Evolutionary conservation across 2,329 filamentous ascomycete genomes (phyloP), one percentile per base, ranked within the genome.

Genomic region (Apiospora koreana): DNA sequence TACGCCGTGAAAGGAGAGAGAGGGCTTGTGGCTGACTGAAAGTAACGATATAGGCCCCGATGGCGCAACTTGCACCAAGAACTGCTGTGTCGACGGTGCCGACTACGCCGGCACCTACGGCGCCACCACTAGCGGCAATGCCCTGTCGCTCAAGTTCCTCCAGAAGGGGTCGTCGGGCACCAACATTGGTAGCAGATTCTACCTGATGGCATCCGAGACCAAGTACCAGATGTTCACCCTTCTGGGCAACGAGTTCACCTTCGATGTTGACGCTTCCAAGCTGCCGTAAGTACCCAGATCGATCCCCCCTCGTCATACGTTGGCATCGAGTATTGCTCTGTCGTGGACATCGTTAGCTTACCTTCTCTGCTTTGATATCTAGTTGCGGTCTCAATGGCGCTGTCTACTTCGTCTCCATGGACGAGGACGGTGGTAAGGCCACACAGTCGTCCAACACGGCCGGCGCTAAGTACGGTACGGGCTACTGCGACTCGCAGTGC

Each of bases 381-480:
- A 77, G 76, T 28, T 92, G 89, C 75, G 89, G 89, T 70, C 79
- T 91, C 72, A 91, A 92, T 79, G 89, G 89, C 71, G 89, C 89
- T 48, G 78, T 91, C 50, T 91, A 91, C 79, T 83, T 86, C 69
- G 81, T 84, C 67, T 80, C 83, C 77, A 89, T 89, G 87, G 84
- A 86, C 62, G 80, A 82, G 31, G 86, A 88, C 71, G 87, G 86
- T 73, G 87, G 86, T 45, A 72, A 81, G 77, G 75, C 78, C 75
- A 82, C 83, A 72, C 84, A 82, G 76, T 25, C 77, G 4, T 81
- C 79, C 78, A 88, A 83, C 79, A 80, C 79, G 68, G 81, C 81
- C 38, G 81, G 82, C 66, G 86, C 87, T 75, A 85, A 86, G 76
- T 89, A 88, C 79, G 87, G 87, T 74, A 88, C 87, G 54, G 87